These are phyloP conservation scores for Pleurostoma richardsiae DNA, from an alignment of 2,329 filamentous ascomycete species.

Conservation along the genomic window DNA sequence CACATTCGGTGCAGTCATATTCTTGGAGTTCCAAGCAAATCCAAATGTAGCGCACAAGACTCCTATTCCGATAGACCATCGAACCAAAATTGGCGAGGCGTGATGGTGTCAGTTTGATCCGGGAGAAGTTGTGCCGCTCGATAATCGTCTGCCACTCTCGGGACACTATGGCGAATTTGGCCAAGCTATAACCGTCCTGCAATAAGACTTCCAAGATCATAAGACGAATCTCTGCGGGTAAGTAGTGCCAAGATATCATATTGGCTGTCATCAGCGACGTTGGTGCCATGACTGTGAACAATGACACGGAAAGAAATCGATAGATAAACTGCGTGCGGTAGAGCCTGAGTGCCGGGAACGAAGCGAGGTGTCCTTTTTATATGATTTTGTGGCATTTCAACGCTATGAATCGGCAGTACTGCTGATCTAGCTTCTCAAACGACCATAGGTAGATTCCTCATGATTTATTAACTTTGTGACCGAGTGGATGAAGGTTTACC, in stretches of 20 bases:
- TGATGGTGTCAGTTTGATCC: constrained; percentile 20
- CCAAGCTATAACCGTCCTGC: constrained; percentile 13
- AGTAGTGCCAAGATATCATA: constrained; percentile 8
- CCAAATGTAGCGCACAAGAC: constrained; percentile 20
- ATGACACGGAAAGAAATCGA: too few relatives aligned
- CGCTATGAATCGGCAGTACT: too few relatives aligned
- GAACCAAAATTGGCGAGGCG: constrained; percentile 18
- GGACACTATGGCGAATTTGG: constrained; percentile 20
- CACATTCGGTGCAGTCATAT: constrained; percentile 18
- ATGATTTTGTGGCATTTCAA: too few relatives aligned
- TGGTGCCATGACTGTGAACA: too few relatives aligned
- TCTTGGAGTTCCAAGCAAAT: constrained; percentile 21
- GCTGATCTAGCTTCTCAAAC: too few relatives aligned
- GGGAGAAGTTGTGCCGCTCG: constrained; percentile 21
- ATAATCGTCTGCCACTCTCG: constrained; percentile 22
- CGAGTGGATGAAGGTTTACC: too few relatives aligned
- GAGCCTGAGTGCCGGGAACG: too few relatives aligned
- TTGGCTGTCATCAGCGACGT: too few relatives aligned
- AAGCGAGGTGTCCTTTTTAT: too few relatives aligned
- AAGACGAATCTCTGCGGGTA: constrained; percentile 17
- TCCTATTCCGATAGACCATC: constrained; percentile 20
- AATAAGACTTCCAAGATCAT: constrained; percentile 14
- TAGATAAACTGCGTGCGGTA: too few relatives aligned
- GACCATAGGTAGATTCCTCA: too few relatives aligned
- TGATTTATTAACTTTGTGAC: too few relatives aligned